These are phyloP conservation scores for Rhododendron vialii DNA, from an alignment of 148 eudicot genomes.

Conservation along the genomic window DNA sequence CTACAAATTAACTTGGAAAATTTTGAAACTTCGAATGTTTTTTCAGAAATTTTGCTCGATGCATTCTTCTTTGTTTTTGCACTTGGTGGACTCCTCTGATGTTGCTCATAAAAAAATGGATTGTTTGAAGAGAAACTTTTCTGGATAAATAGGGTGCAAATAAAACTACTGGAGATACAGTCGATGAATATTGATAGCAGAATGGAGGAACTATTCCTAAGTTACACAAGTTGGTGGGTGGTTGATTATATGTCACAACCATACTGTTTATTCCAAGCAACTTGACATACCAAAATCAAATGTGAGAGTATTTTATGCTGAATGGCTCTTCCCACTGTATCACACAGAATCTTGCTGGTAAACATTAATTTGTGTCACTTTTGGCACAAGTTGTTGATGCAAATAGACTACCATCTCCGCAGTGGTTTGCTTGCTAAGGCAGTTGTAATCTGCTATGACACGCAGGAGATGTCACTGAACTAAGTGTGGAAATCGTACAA, in stretches of 20 bases:
- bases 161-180: not conserved
- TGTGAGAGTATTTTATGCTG: not conserved
- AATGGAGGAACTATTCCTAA: not conserved
- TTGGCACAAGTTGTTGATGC: not conserved
- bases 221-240: not conserved
- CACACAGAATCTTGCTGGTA: not conserved
- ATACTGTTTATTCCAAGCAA: not conserved
- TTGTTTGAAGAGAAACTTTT: not conserved
- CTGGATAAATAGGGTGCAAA: not conserved
- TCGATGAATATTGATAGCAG: not conserved
- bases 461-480: not conserved
- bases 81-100: too few relatives aligned
- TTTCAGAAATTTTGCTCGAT: too few relatives aligned
- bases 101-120: not conserved
- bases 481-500: constrained; percentile 5
- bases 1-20: not conserved
- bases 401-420: not conserved
- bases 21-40: too few relatives aligned
- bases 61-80: too few relatives aligned
- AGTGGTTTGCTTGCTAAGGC: constrained; percentile 13
- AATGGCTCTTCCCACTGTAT: not conserved
- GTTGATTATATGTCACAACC: not conserved
- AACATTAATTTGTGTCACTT: not conserved
- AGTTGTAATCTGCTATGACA: constrained; percentile 43
- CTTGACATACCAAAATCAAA: not conserved